Evolutionary conservation across 2,329 filamentous ascomycete species (phyloP).

Genomic region (Bipolaris zeicola): DNA sequence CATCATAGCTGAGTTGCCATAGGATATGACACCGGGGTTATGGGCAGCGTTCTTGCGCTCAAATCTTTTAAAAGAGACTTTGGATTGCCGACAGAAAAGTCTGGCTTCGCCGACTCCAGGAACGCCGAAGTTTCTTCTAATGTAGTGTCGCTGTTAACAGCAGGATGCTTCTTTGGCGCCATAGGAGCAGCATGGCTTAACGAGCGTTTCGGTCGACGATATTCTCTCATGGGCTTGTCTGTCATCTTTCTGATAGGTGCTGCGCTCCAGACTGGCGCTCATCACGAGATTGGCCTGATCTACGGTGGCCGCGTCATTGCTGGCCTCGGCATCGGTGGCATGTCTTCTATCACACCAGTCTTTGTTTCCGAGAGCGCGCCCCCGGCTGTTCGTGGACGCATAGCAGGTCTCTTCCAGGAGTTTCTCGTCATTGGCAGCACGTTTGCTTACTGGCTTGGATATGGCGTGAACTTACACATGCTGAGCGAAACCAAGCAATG

Average conservation of each 20-base stretch:
- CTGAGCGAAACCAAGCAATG: slow-evolving; percentile 52
- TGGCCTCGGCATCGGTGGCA: slow-evolving; percentile 59
- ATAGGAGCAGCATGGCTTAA: slow-evolving; percentile 15
- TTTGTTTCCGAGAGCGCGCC: slow-evolving; percentile 55
- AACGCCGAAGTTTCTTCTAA: slow-evolving; percentile 12
- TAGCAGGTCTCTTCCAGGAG: slow-evolving; percentile 58
- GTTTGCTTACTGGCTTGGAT: slow-evolving; percentile 49
- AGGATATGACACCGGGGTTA: slow-evolving; percentile 17
- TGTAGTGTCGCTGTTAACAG: slow-evolving; percentile 12
- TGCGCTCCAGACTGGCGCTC: slow-evolving; percentile 12
- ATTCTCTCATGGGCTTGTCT: slow-evolving; percentile 11
- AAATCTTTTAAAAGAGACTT: slow-evolving; percentile 15
- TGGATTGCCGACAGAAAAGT: slow-evolving; percentile 12
- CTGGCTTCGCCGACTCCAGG: slow-evolving; percentile 11
- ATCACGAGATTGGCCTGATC: slow-evolving; percentile 13
- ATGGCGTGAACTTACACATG: slow-evolving; percentile 53
- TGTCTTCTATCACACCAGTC: slow-evolving; percentile 61
- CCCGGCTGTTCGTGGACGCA: slow-evolving; percentile 62
- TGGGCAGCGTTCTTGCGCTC: slow-evolving; percentile 15
- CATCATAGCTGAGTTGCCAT: not conserved
- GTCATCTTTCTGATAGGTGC: slow-evolving; percentile 13
- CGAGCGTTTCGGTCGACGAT: slow-evolving; percentile 12
- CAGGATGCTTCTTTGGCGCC: slow-evolving; percentile 16
- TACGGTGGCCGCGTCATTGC: slow-evolving; percentile 53
- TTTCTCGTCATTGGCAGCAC: slow-evolving; percentile 55